Base-by-base conservation (phyloP, 202 grass and related monocot species). In the Dendrocalamus latiflorus region DNA sequence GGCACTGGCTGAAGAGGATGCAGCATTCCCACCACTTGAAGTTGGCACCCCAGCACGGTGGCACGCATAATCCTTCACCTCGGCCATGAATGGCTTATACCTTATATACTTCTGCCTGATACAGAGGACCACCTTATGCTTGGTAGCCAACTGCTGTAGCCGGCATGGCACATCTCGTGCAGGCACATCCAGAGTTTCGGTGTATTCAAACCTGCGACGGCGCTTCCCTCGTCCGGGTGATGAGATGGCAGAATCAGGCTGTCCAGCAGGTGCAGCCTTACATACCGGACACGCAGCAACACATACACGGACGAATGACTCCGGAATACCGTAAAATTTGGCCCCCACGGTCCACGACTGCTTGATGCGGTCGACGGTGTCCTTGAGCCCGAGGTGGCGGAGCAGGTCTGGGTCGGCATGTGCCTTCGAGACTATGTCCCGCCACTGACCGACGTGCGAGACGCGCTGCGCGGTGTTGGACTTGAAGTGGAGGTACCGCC, bases 51-150 rank as follows among this genome's bases (percentile, higher is more conserved):
- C 96, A 56, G 96, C 96, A 56, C 96, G 93, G 37, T 99, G 93
- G 77, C 96, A 99, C 0, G 96, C 96, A 81, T 99, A 99, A 89
- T 99, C 96, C 81, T 99, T 99, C 60, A 99, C 96, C 71, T 99
- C 96, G 10, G 96, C 96, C 91, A 95, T 94, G 83, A 99, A 95
- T 0, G 96, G 96, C 84, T 99, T 99, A 81, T 94, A 93, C 82
- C 96, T 86, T 81, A 99, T 99, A 75, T 99, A 99, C 75, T 99
- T 99, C 60, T 99, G 96, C 68, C 96, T 90, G 70, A 99, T 99
- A 83, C 96, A 99, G 61, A 99, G 91, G 18, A 99, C 96, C 15
- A 99, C 96, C 86, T 99, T 95, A 65, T 99, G 91, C 85, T 99
- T 95, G 22, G 93, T 93, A 9, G 96, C 96, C 64, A 99, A 53